Percentiles rank a stretch among this genome's conserved stretches.
These are phyloP conservation scores for Lentinula edodes DNA, from an alignment of 768 basidiomycete genomes.

Conservation along the genomic window DNA sequence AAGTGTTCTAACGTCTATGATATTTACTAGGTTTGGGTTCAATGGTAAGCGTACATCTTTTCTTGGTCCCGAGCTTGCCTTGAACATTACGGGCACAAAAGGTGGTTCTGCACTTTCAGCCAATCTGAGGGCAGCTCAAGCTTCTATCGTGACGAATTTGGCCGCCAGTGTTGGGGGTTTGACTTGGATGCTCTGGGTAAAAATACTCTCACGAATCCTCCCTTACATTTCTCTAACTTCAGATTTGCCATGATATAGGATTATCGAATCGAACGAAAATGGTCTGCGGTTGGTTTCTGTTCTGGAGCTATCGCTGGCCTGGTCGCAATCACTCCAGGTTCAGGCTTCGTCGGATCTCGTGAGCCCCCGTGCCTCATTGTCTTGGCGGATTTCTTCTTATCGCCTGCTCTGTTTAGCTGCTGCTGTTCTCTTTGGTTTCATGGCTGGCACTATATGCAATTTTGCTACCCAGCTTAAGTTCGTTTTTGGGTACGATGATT, in stretches of 20 bases:
- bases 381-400: neutral
- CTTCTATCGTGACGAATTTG: conserved; percentile 91
- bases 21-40: conserved; percentile 59
- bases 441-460: conserved; percentile 83
- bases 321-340: conserved; percentile 84
- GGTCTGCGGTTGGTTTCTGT: conserved; percentile 93
- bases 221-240: neutral
- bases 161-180: conserved; percentile 82
- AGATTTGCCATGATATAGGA: conserved; percentile 38
- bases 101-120: conserved; percentile 19
- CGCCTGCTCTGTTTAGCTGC: conserved; percentile 44
- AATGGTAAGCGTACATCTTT: conserved; percentile 84
- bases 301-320: conserved; percentile 90
- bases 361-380: conserved; percentile 17
- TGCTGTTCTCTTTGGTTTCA: conserved; percentile 77
- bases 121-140: conserved; percentile 81
- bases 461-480: conserved; percentile 94
- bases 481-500: conserved; percentile 68
- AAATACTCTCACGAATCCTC: neutral
- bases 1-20: neutral
- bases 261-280: conserved; percentile 89
- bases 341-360: conserved; percentile 78
- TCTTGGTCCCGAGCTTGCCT: neutral
- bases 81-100: neutral
- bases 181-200: conserved; percentile 89